These are phyloP conservation scores for Rhynchosporium graminicola DNA, from an alignment of 2,329 filamentous ascomycete genomes.

Conservation along the genomic window DNA sequence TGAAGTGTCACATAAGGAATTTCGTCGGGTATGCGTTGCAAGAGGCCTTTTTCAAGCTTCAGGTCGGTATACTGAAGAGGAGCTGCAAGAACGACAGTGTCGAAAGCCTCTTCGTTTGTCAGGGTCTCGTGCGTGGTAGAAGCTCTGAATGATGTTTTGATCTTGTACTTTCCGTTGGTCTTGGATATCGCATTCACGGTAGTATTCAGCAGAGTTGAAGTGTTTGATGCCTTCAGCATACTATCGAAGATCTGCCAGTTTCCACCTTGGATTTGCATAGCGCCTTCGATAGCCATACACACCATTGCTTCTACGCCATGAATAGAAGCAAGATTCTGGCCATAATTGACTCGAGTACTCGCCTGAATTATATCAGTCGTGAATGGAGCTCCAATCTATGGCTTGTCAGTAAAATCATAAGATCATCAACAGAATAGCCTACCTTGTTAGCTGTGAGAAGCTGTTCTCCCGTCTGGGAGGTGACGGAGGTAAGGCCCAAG, in stretches of 20 bases:
- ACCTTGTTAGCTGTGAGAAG: slow-evolving; percentile 67
- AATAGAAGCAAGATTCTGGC: slow-evolving; percentile 80
- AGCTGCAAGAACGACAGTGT: slow-evolving; percentile 79
- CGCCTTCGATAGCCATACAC: slow-evolving; percentile 85
- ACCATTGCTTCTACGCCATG: slow-evolving; percentile 88
- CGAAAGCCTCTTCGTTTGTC: slow-evolving; percentile 52
- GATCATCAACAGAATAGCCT: slow-evolving; percentile 20
- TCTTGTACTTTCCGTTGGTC: slow-evolving; percentile 50
- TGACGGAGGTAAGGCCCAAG: slow-evolving; percentile 66
- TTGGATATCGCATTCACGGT: slow-evolving; percentile 62
- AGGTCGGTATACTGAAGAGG: slow-evolving; percentile 83
- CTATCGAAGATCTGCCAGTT: slow-evolving; percentile 94
- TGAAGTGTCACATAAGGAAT: slow-evolving; percentile 87
- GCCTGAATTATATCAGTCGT: slow-evolving; percentile 84
- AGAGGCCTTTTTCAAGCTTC: slow-evolving; percentile 60
- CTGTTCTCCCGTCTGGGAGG: slow-evolving; percentile 71
- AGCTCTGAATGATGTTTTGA: slow-evolving; percentile 41
- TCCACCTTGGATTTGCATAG: slow-evolving; percentile 75
- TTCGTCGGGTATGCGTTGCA: slow-evolving; percentile 69
- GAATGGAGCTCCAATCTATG: slow-evolving; percentile 64
- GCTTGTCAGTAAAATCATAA: slow-evolving; percentile 18
- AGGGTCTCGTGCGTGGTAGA: slow-evolving; percentile 1
- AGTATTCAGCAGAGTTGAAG: slow-evolving; percentile 65
- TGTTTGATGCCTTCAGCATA: slow-evolving; percentile 69
- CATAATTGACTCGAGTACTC: slow-evolving; percentile 91